These are phyloP conservation scores for Penicillium sp. DNA, from an alignment of 2,329 filamentous ascomycete genomes.

Conservation along the genomic window DNA sequence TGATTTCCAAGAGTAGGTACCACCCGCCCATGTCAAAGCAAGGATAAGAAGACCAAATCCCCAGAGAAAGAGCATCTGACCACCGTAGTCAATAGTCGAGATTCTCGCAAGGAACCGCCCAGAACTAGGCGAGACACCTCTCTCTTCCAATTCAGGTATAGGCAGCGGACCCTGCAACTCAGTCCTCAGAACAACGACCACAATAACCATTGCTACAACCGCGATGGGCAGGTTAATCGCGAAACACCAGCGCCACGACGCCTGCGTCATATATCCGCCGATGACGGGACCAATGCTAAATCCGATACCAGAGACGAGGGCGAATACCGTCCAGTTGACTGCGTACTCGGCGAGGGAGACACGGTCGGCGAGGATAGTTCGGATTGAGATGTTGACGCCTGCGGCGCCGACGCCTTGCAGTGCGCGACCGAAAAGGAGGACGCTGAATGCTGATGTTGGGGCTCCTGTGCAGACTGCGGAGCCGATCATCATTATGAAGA, in stretches of 20 bases:
- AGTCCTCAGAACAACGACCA: background rate
- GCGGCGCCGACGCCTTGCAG: conserved; percentile 63
- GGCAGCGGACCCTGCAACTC: background rate
- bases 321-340: conserved; percentile 46
- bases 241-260: conserved; percentile 20
- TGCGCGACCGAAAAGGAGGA: conserved; percentile 62
- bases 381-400: conserved; percentile 60
- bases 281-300: conserved; percentile 34
- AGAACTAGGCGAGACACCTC: background rate
- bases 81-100: background rate
- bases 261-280: conserved; percentile 15
- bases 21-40: background rate
- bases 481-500: conserved; percentile 59
- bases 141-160: background rate
- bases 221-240: conserved; percentile 13
- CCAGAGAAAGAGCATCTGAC: background rate
- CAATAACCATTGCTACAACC: background rate
- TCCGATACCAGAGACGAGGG: conserved; percentile 57
- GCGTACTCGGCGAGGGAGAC: conserved; percentile 60
- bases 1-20: background rate
- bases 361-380: conserved; percentile 63
- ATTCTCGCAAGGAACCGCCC: background rate
- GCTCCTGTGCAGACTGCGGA: conserved; percentile 61
- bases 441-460: conserved; percentile 48
- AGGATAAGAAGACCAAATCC: conserved; percentile 1